phyloP scores from a whole-genome alignment of 2,329 filamentous ascomycete species.

The Coniochaeta sp. region DNA sequence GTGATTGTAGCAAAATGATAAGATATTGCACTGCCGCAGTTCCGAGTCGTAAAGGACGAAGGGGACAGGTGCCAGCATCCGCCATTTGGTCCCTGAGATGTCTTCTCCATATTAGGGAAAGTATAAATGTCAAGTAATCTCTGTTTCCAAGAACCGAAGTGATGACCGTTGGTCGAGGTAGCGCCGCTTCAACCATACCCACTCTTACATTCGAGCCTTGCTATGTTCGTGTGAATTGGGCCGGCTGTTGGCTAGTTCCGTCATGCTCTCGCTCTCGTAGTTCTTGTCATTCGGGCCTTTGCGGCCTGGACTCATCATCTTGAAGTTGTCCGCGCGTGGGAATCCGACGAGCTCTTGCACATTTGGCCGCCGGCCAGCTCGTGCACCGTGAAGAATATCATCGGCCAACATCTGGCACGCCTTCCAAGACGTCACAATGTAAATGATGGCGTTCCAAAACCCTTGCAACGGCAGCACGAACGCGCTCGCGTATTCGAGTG shows the following conservation, averaged over 20 bases:
- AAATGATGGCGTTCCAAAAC: slow-evolving; percentile 79
- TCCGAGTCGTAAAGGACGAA: not conserved
- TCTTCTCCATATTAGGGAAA: not conserved
- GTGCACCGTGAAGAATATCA: slow-evolving; percentile 23
- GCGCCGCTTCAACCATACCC: not conserved
- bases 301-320: slow-evolving; percentile 16
- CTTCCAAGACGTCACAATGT: slow-evolving; percentile 60
- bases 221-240: slow-evolving; percentile 17
- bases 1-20: not conserved
- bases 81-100: not conserved
- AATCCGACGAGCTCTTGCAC: slow-evolving; percentile 10
- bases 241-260: slow-evolving; percentile 34
- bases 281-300: slow-evolving; percentile 21
- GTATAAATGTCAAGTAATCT: not conserved
- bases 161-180: not conserved
- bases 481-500: slow-evolving; percentile 62
- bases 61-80: not conserved
- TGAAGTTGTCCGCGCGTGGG: slow-evolving; percentile 20
- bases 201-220: not conserved
- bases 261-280: slow-evolving; percentile 43
- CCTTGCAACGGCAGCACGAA: slow-evolving; percentile 75
- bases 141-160: not conserved
- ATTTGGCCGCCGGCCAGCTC: slow-evolving; percentile 7
- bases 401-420: slow-evolving; percentile 45
- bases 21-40: not conserved